A percentile compares a stretch with the other conserved stretches of the same genome.
phyloP scores from a whole-genome alignment of 139 green algal genomes.

The Eudorina sp. region DNA sequence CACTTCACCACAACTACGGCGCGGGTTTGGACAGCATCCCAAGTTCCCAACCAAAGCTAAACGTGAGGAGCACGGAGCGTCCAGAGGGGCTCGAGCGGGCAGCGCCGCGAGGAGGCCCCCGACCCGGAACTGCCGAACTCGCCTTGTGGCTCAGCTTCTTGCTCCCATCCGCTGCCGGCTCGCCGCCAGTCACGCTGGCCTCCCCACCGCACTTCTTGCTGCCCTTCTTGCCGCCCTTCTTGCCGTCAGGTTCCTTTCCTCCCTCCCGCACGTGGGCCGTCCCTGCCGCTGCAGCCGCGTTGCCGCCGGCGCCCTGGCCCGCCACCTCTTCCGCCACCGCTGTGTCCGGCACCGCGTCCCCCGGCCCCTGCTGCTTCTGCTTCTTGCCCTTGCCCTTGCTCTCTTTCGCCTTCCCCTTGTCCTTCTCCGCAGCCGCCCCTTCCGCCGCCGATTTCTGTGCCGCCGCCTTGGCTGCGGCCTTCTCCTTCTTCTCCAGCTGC shows the following conservation, averaged over 20 bases:
- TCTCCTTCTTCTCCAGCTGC: slow-evolving; percentile 47
- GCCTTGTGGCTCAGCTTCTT: slow-evolving; percentile 51
- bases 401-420: slow-evolving; percentile 2
- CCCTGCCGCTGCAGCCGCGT: neutral
- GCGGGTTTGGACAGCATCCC: too few relatives aligned
- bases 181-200: neutral
- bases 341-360: neutral
- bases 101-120: neutral
- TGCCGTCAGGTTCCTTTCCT: neutral
- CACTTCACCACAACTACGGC: too few relatives aligned
- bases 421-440: slow-evolving; percentile 9
- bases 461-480: neutral
- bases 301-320: neutral
- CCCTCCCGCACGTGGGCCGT: neutral
- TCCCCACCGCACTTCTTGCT: neutral
- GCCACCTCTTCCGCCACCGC: neutral
- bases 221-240: neutral
- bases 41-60: too few relatives aligned
- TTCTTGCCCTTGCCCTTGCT: neutral
- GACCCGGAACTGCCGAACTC: too few relatives aligned
- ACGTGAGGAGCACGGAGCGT: too few relatives aligned
- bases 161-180: neutral
- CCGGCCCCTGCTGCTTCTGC: neutral
- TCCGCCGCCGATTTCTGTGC: neutral
- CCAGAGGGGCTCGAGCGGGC: too few relatives aligned